Base-by-base conservation (phyloP, 2,329 filamentous ascomycete species). In the Beauveria caledonica region DNA sequence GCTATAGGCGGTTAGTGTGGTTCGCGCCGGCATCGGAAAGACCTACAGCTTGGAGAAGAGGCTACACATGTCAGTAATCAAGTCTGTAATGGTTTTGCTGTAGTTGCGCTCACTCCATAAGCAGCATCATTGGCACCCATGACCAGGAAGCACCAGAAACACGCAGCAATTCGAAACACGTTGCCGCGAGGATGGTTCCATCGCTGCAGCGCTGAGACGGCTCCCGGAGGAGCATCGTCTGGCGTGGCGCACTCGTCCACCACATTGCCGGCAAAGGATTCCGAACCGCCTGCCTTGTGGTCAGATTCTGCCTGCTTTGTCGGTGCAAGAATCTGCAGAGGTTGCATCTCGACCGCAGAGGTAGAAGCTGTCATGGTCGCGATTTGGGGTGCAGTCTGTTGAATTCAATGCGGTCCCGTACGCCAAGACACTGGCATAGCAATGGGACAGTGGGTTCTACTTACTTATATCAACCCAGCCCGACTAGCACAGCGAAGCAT, bases 81-180 rank as follows among this genome's bases (percentile, higher is more conserved):
- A 17, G 36, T 33, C 4, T 46, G 17, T 48, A 13, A 45, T 27
- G 25, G 2, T 49, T 29, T 29, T 8, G 11, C 42, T 27, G 10
- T 17, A 33, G 10, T 11, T n/a, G 1, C 8, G 72, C 79, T 73
- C 69, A 82, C 80, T 63, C 82, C 82, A 58, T 83, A 84, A 11
- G 80, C 80, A 2, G 80, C 77, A 69, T 85, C 82, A 59, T 84
- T 85, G 10, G 80, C 77, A 0, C 84, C 84, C 68, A 83, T 80
- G 1, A 83, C 77, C 5, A 83, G 66, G 62, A 87, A 82, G 7
- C 77, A 79, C 74, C 77, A 84, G 69, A 85, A 86, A 0, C 80
- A 78, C 0, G 83, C 77, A 2, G 74, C 70, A 1, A 83, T 73
- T 10, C 79, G 77, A 63, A 74, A 72, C 3, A 77, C 71, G 61